Conservation (phyloP, 345 rosid genomes). For the Cardamine occulta region DNA sequence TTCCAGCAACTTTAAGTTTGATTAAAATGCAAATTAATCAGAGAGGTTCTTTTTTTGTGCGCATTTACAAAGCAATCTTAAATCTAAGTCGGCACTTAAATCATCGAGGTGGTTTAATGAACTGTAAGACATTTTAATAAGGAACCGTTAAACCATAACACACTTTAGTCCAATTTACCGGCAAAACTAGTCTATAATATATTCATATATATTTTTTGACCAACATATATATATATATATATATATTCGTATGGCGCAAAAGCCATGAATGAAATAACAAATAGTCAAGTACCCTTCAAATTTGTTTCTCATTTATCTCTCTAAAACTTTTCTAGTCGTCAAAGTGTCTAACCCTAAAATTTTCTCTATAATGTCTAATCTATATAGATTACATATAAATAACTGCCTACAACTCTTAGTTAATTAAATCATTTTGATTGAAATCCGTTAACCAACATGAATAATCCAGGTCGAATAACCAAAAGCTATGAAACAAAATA, state of each 20-base stretch:
- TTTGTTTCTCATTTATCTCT: not conserved
- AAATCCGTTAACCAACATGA: not conserved
- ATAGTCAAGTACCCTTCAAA: not conserved
- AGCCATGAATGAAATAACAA: not conserved
- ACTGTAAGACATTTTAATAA: not conserved
- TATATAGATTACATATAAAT: not conserved
- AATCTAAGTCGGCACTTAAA: not conserved
- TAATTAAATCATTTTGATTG: not conserved
- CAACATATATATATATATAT: no score
- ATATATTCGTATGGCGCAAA: not conserved
- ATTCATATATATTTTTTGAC: no score
- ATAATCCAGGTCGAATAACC: conserved; percentile 7
- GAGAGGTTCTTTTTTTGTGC: not conserved
- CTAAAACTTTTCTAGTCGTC: not conserved
- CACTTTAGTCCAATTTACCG: not conserved
- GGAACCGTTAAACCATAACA: not conserved
- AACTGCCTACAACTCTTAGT: not conserved
- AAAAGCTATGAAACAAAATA: conserved; percentile 3
- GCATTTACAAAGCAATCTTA: conserved; percentile 1
- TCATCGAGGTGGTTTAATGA: not conserved
- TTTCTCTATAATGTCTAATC: not conserved
- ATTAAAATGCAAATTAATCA: not conserved
- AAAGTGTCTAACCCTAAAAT: not conserved
- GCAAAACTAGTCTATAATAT: not conserved
- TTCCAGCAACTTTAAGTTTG: not conserved